Percentiles rank a stretch among this genome's conserved stretches.
These are phyloP conservation scores for Pseudopyricularia javanii DNA, from an alignment of 2,329 filamentous ascomycete genomes.

Conservation along the genomic window DNA sequence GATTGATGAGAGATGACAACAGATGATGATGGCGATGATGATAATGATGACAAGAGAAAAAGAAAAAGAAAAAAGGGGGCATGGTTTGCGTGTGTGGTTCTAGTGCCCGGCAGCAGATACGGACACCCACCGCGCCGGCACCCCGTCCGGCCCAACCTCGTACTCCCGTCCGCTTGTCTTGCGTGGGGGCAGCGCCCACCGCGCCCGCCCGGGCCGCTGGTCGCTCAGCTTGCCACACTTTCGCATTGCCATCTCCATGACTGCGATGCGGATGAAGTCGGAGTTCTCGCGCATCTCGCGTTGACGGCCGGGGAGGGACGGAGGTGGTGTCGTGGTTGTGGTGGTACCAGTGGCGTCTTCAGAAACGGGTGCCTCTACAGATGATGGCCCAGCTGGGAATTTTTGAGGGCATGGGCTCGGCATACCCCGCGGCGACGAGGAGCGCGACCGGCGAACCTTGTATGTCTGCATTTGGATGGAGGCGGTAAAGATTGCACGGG, in stretches of 20 bases:
- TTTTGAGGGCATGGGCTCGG: constrained; percentile 3
- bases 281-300: constrained; percentile 59
- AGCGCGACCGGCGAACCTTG: constrained; percentile 40
- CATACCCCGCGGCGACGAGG: constrained; percentile 5
- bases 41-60: neutral
- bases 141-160: constrained; percentile 42
- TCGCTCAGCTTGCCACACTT: constrained; percentile 54
- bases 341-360: too few species aligned
- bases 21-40: too few species aligned
- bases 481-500: constrained; percentile 36
- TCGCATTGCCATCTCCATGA: constrained; percentile 63
- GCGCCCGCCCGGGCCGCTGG: constrained; percentile 52
- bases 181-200: constrained; percentile 55
- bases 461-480: constrained; percentile 65
- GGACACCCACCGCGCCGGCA: constrained; percentile 47
- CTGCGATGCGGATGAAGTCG: constrained; percentile 58
- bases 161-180: constrained; percentile 41
- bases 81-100: too few species aligned
- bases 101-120: constrained; percentile 5
- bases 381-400: neutral
- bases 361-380: neutral
- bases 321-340: neutral
- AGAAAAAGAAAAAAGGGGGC: neutral
- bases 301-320: constrained; percentile 35
- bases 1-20: too few species aligned